Conservation (phyloP, 1,139 yeast species). For the Pichia sp. region DNA sequence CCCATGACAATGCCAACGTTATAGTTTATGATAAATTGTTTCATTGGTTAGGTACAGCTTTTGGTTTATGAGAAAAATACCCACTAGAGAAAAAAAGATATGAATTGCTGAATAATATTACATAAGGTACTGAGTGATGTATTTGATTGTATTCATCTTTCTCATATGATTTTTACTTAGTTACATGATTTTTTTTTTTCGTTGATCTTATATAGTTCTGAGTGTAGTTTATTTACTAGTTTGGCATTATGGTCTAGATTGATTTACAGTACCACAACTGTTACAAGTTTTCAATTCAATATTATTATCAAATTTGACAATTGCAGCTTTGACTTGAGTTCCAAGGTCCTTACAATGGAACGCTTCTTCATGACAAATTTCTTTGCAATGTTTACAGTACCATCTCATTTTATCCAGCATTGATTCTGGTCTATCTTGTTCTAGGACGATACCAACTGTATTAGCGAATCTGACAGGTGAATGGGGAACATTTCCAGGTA, state of each 20-base stretch:
- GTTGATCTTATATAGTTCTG: not conserved
- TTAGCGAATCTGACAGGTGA: conserved; percentile 81
- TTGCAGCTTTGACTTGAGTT: conserved; percentile 82
- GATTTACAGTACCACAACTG: conserved; percentile 64
- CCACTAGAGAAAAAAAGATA: no score
- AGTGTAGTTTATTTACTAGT: not conserved
- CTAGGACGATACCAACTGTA: conserved; percentile 90
- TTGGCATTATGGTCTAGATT: conserved; percentile 46
- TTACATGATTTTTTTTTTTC: not conserved
- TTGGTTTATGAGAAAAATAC: no score
- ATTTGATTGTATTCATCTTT: no score
- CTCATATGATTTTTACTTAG: no score
- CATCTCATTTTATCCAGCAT: conserved; percentile 45
- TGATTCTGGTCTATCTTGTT: conserved; percentile 78
- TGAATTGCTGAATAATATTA: no score
- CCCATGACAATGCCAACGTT: conserved; percentile 67
- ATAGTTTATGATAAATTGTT: conserved; percentile 70
- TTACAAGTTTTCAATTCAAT: conserved; percentile 60
- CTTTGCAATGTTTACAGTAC: conserved; percentile 71
- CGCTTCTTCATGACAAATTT: conserved; percentile 56
- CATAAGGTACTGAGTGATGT: no score
- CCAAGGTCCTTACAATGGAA: conserved; percentile 81
- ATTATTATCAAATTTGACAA: conserved; percentile 59
- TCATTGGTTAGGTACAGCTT: conserved; percentile 67
- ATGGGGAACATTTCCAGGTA: conserved; percentile 83